Base-by-base conservation (phyloP, 139 green algal genomes). In the Haematococcus lacustris region DNA sequence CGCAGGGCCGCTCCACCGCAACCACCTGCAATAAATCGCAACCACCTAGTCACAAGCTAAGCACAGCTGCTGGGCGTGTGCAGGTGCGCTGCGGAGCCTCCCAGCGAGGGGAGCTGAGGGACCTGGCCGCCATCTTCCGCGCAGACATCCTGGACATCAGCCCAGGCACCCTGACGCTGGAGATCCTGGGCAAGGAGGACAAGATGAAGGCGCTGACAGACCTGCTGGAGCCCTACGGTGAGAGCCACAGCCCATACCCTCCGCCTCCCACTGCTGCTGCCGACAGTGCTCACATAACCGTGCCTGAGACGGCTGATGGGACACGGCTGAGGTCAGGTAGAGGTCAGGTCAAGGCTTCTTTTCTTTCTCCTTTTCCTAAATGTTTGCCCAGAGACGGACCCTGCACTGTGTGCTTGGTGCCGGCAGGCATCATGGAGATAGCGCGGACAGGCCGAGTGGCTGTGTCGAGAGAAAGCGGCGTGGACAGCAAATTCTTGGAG, bases 111-210 rank as follows among this genome's bases (percentile, higher is more conserved):
- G 95, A 98, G 82, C 57, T 98, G 25, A 77, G 88, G 3, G 85
- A 96, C 82, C 78, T 98, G 47, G 89, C 82, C 1, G 37, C 86
- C 47, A 97, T 98, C 75, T 99, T 98, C 92, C 87, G 91, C 30
- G 86, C 84, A 64, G 74, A 73, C n/a, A 81, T 97, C 9, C 81
- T 89, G 53, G 94, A 98, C 73, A 82, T 98, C 1, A 82, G 69
- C n/a, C 70, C 78, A 21, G 78, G 70, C 59, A 95, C 85, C 6
- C 66, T 97, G 53, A 97, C 92, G 3, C 83, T 99, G 32, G 91
- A 99, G 87, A 77, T 97, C 33, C 80, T 88, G 70, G 94, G 94
- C 39, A 91, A 93, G 79, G 83, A 94, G 75, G 79, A 91, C 71
- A 98, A 98, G 83, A 92, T 98, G 82, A 68, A 80, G 38, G 91